phyloP scores from a whole-genome alignment of 306 rosid species.

The Casuarina glauca region DNA sequence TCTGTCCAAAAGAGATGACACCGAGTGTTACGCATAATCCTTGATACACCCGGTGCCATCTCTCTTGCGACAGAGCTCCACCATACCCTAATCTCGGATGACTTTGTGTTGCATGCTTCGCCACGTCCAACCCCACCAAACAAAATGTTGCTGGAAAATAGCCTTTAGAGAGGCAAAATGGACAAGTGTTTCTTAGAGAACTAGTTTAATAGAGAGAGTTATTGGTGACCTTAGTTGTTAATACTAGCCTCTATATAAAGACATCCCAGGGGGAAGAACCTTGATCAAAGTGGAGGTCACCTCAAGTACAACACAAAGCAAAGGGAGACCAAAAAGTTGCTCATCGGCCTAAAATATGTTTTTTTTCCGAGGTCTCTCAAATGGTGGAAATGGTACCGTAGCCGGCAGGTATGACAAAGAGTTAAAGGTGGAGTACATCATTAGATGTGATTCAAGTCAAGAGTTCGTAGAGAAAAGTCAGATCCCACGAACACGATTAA shows the following conservation, averaged over 20 bases:
- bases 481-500: not conserved
- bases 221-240: not conserved
- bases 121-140: not conserved
- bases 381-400: not conserved
- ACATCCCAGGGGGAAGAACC: not conserved
- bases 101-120: not conserved
- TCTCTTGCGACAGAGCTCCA: constrained; percentile 20
- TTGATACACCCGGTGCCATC: constrained; percentile 2
- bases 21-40: not conserved
- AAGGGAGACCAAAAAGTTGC: too few relatives aligned
- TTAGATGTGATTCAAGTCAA: not conserved
- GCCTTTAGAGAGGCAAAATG: not conserved
- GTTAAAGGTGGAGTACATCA: not conserved
- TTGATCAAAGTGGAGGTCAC: not conserved
- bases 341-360: too few relatives aligned
- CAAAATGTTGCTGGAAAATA: too few relatives aligned
- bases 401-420: not conserved
- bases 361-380: not conserved
- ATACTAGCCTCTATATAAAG: not conserved
- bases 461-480: not conserved
- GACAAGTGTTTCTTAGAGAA: not conserved
- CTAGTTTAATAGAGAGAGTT: not conserved
- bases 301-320: not conserved
- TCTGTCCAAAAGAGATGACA: constrained; percentile 17
- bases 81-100: not conserved